phyloP scores from a whole-genome alignment of 192 early-diverging fungal species.

The Coemansia sp. region DNA sequence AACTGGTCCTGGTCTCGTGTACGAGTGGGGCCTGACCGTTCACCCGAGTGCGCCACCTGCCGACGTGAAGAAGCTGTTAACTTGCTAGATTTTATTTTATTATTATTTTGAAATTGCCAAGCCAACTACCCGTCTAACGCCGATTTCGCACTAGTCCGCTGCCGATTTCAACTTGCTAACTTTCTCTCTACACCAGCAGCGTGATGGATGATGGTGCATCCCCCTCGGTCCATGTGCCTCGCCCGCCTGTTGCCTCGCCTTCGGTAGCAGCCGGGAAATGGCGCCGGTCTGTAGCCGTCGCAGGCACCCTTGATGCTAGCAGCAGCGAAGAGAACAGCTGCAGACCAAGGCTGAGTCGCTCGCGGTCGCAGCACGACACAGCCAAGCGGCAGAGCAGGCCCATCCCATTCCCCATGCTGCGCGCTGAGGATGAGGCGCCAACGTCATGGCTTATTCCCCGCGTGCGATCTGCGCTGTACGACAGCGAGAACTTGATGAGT shows the following conservation, averaged over 20 bases:
- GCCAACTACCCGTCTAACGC: neutral
- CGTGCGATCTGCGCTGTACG: slow-evolving; percentile 40
- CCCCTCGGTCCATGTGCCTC: neutral
- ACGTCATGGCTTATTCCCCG: slow-evolving; percentile 49
- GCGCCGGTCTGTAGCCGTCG: neutral
- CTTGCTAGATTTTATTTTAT: neutral
- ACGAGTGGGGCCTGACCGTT: too few species aligned
- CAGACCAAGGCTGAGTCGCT: slow-evolving; percentile 13
- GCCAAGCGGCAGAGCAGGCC: slow-evolving; percentile 6
- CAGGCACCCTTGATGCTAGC: neutral
- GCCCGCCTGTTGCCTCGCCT: neutral
- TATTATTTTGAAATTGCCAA: neutral
- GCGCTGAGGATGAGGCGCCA: slow-evolving; percentile 39
- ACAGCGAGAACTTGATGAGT: slow-evolving; percentile 32
- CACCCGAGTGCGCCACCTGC: too few species aligned
- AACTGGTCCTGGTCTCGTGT: too few species aligned
- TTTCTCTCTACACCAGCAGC: neutral
- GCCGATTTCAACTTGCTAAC: neutral
- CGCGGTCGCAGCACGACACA: slow-evolving; percentile 16
- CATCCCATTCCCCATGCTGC: slow-evolving; percentile 40
- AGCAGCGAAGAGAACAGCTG: neutral
- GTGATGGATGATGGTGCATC: neutral
- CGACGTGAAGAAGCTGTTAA: too few species aligned
- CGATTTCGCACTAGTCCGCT: neutral
- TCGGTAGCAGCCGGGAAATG: neutral